Evolutionary conservation across 768 basidiomycete species (phyloP).

Genomic region (Pulveroboletus sp.): DNA sequence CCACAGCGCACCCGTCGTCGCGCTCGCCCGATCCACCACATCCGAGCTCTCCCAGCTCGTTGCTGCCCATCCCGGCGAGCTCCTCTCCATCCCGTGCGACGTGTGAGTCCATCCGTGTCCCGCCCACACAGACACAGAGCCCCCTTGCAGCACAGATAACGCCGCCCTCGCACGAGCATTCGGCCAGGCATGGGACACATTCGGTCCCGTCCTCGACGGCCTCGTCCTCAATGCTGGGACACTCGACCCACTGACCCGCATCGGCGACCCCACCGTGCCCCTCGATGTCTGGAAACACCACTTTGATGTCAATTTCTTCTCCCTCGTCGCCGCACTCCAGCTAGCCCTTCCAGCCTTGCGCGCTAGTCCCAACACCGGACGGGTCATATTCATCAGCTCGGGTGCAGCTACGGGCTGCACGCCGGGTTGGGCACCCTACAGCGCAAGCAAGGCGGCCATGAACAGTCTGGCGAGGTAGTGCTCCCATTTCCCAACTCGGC

Average conservation of each 20-base stretch:
- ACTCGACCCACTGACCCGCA: slow-evolving; percentile 63
- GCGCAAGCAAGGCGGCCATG: slow-evolving; percentile 83
- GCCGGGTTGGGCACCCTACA: slow-evolving; percentile 78
- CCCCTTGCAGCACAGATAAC: slow-evolving; percentile 52
- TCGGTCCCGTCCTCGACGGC: slow-evolving; percentile 60
- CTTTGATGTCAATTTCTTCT: slow-evolving; percentile 89
- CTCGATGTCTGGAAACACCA: slow-evolving; percentile 62
- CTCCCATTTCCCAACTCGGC: slow-evolving; percentile 9
- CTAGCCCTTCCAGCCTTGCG: slow-evolving; percentile 67
- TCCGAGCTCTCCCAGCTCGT: slow-evolving; percentile 57
- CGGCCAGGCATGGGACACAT: slow-evolving; percentile 45
- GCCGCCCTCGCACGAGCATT: slow-evolving; percentile 55
- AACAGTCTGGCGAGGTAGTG: slow-evolving; percentile 81
- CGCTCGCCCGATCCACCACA: slow-evolving; percentile 67
- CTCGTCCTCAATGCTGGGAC: slow-evolving; percentile 84
- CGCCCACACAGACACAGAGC: background rate
- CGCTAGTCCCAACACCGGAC: slow-evolving; percentile 51
- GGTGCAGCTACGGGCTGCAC: slow-evolving; percentile 71
- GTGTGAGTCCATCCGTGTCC: slow-evolving; percentile 49
- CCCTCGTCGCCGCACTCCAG: slow-evolving; percentile 67
- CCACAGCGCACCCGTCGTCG: slow-evolving; percentile 66
- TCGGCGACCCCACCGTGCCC: slow-evolving; percentile 46
- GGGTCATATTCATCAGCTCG: slow-evolving; percentile 79
- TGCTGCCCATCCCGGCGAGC: slow-evolving; percentile 33
- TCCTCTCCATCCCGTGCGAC: slow-evolving; percentile 65